These are phyloP conservation scores for Stephanodiscus minutulus DNA, from an alignment of 108 stramenopile species.

Conservation along the genomic window DNA sequence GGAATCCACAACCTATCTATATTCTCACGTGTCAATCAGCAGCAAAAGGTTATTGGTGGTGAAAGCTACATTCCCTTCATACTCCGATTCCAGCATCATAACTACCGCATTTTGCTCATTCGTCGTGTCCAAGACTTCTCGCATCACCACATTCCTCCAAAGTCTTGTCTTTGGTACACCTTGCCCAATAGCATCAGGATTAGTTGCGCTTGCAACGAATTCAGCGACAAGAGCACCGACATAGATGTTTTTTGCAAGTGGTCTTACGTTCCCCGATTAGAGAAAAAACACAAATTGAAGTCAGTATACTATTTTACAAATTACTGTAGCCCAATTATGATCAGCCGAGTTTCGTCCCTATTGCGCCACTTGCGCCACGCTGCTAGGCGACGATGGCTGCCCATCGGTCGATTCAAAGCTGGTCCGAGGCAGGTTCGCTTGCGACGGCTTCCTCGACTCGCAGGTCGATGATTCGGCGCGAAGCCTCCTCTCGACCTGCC, in stretches of 20 bases:
- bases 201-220: slow-evolving; percentile 1
- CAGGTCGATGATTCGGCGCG: slow-evolving; percentile 4
- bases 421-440: slow-evolving; percentile 1
- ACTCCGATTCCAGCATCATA: slow-evolving; percentile 6
- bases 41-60: not conserved
- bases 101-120: slow-evolving; percentile 12
- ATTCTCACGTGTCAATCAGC: not conserved
- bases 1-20: not conserved
- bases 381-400: not conserved
- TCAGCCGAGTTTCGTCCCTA: not conserved
- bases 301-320: too few relatives aligned
- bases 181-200: not conserved
- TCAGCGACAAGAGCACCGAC: not conserved
- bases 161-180: slow-evolving; percentile 11
- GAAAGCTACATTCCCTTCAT: slow-evolving; percentile 9
- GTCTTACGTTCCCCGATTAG: too few relatives aligned
- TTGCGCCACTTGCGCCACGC: slow-evolving; percentile 2
- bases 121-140: not conserved
- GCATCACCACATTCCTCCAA: not conserved
- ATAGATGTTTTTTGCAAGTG: not conserved
- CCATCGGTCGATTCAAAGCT: not conserved
- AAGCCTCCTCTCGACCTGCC: slow-evolving; percentile 15
- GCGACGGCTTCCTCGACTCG: slow-evolving; percentile 4
- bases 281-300: too few relatives aligned
- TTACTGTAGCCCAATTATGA: not conserved